Base-by-base conservation (phyloP, 192 early-diverging fungal species). In the Backusella sp. region DNA sequence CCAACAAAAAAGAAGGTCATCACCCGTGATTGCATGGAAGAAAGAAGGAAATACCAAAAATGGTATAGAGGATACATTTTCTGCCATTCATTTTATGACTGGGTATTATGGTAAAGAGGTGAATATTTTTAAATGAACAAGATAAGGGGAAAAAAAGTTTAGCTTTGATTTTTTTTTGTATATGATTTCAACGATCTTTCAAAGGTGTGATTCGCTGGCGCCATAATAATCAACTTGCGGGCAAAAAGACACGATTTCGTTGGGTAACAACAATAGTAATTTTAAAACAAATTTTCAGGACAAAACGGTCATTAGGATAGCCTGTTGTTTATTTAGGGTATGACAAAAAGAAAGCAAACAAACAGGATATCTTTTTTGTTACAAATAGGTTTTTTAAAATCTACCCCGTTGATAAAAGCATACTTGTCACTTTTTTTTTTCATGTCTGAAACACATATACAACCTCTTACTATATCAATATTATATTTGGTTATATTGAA, bases 31-130 rank as follows among this genome's bases (percentile, higher is more conserved):
- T 62, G 26, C 56, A 62, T 62, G 9, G 21, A 62, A 62, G 21
- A 62, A 62, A 62, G 56, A 62, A 62, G 56, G 23, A 62, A 62
- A 62, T 62, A 26, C 56, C 26, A 62, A 62, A 62, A 62, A 62
- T 28, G 56, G 56, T 28, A 62, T 12, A 28, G 4, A 28, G 19
- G 46, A 49, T 49, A 49, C 46, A 49, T 49, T 49, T 49, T 49
- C 46, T 49, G n/a, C 46, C 46, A n/a, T 49, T 49, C 15, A n/a
- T 49, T 49, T 49, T 49, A 49, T 19, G 6, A 49, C 6, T n/a
- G 19, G 17, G 17, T 49, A 7, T 49, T 49, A 49, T 49, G 28
- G 28, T 28, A 1, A 5, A 4, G 19, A 49, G 46, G 6, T 6
- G 19, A 49, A 49, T 49, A 3, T 49, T 49, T 49, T 17, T n/a